Evolutionary conservation across 495 filamentous ascomycete species (phyloP), one percentile per base, ranked within the genome.

Genomic region (Viridothelium virens): DNA sequence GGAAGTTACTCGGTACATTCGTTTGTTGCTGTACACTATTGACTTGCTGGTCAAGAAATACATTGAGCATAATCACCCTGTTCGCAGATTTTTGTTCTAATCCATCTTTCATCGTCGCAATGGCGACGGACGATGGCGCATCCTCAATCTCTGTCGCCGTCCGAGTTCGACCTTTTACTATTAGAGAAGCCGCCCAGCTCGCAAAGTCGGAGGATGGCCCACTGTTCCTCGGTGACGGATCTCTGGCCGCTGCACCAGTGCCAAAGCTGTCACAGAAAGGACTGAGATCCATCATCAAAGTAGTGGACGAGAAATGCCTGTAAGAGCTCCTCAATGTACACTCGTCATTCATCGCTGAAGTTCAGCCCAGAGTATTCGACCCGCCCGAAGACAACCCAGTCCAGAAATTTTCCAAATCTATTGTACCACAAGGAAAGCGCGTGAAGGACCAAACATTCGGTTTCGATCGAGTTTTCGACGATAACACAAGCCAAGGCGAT

Each of bases 391-490:
- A 97, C 72, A 96, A 89, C 72, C 90, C 94, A 2, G 86, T 97
- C n/a, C 90, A 95, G 64, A 89, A 87, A 69, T 96, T 96, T 75
- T 89, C 91, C 38, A 85, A 86, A 76, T 89, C 87, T 36, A 87
- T 95, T 16, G 85, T 94, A 0, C 89, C 92, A 7, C 81, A 86
- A 63, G 91, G 92, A 59, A 97, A 96, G 74, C 87, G 93, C 67
- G 90, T 96, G 71, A 99, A 99, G 76, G 94, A 99, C 74, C 93
- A 97, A 75, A 92, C 92, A 4, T 99, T 99, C 72, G 92, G 86
- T 56, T 99, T 99, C 78, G 94, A 99, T 77, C 83, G 89, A 46
- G 89, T 99, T 63, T 99, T 99, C 76, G 94, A 99, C 81, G 92
- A 99, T 63, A 96, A 91, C 73, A 89, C 91, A 56, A 87, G 88